phyloP scores from a whole-genome alignment of 345 rosid species.

The Boechera stricta region DNA sequence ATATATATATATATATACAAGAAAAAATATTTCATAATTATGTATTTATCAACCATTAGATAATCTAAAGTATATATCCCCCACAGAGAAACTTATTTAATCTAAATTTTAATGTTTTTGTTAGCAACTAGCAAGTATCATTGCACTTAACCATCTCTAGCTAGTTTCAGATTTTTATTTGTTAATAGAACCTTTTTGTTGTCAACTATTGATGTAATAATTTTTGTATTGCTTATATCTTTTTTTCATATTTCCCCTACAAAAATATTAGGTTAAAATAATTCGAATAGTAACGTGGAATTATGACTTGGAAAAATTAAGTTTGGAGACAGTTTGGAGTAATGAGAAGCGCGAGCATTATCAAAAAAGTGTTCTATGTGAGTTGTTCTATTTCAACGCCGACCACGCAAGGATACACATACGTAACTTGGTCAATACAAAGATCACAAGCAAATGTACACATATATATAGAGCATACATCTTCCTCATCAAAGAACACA shows the following conservation, averaged over 20 bases:
- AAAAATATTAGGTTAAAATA: neutral
- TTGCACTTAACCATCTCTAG: neutral
- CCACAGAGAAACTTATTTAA: neutral
- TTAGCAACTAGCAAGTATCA: neutral
- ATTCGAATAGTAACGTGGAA: neutral
- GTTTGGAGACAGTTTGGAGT: constrained; percentile 37
- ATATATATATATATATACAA: too few species aligned
- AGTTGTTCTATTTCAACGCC: constrained; percentile 37
- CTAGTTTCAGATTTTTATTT: neutral
- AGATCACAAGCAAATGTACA: constrained; percentile 11
- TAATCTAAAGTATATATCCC: neutral
- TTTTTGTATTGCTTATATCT: neutral
- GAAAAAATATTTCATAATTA: neutral
- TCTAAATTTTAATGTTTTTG: neutral
- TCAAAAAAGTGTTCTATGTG: constrained; percentile 31
- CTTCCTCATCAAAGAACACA: constrained; percentile 28
- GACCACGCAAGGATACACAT: constrained; percentile 34
- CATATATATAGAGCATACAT: constrained; percentile 19
- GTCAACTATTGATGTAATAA: neutral
- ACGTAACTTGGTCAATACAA: constrained; percentile 36
- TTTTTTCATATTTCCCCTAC: neutral
- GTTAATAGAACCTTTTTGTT: neutral
- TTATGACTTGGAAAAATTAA: constrained; percentile 14
- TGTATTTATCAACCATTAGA: neutral
- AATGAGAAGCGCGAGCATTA: constrained; percentile 42